Base-by-base conservation (phyloP, 306 rosid genomes). In the Mimosa pudica region DNA sequence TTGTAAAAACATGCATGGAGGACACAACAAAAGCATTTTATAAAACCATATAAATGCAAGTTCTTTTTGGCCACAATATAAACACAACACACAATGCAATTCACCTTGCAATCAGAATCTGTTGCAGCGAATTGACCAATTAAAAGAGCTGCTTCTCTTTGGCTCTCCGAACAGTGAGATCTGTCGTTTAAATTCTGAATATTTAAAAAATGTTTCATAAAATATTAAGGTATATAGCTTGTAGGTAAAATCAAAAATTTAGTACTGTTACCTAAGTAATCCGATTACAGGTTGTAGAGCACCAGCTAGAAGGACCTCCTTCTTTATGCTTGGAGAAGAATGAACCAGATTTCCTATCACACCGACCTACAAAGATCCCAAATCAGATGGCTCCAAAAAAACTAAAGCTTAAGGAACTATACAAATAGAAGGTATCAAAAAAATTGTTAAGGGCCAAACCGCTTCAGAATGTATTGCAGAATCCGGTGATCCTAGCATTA, bases 311-410 rank as follows among this genome's bases (percentile, higher is more conserved):
- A 90, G 88, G 82, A 90, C 93, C 1, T 88, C 81, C 82, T 68
- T 82, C 86, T 92, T 92, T 42, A 92, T 85, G 75, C 74, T 70
- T 32, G 91, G 94, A 5, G 96, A 89, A 57, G 96, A 92, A 83
- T 92, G 93, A 17, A 90, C 97, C 58, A 92, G 85, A 87, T 92
- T 90, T 67, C 96, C 96, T 60, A 92, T 86, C 61, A 90, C 90
- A 47, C 96, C 94, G 77, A 92, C 90, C 93, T 92, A 76, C 45
- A 79, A 71, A 72, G 20, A 38, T 2, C 33, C 20, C 61, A 64
- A 42, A 16, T 85, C 57, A 82, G 81, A 51, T 4, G 42, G 66
- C 67, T 63, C 82, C 33, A 51, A 36, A 75, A 82, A 55, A 24
- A 20, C 13, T 64, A 32, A 24, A 16, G 44, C 46, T 24, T 11